A percentile compares a stretch with the other conserved stretches of the same genome.
phyloP scores from a whole-genome alignment of 345 rosid species.

The Salix viminalis region DNA sequence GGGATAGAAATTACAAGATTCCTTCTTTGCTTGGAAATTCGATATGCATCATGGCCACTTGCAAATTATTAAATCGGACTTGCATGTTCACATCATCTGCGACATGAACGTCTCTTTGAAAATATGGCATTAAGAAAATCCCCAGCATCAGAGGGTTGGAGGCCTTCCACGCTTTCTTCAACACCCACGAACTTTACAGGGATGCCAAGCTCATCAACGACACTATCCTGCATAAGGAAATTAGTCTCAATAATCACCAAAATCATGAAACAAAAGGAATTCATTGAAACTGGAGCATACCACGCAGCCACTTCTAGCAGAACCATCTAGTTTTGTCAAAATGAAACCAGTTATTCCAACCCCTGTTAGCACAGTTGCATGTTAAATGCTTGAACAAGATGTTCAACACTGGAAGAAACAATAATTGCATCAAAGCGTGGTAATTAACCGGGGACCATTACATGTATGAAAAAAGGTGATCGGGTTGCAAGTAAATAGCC shows the following conservation, averaged over 20 bases:
- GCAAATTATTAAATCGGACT: too few species aligned
- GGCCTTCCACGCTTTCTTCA: slow-evolving; percentile 88
- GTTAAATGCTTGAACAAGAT: neutral
- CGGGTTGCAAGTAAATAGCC: neutral
- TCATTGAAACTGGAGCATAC: slow-evolving; percentile 27
- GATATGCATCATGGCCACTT: too few species aligned
- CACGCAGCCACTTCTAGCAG: slow-evolving; percentile 99
- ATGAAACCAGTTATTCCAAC: slow-evolving; percentile 87
- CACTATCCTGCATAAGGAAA: slow-evolving; percentile 65
- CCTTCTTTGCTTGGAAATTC: neutral
- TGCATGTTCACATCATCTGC: too few species aligned
- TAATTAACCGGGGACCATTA: neutral
- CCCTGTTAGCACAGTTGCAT: slow-evolving; percentile 33
- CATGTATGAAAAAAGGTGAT: neutral
- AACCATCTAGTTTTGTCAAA: slow-evolving; percentile 92
- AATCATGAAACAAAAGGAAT: neutral
- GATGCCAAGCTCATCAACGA: slow-evolving; percentile 89
- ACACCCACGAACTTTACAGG: slow-evolving; percentile 94
- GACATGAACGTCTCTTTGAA: too few species aligned
- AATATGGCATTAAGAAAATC: slow-evolving; percentile 82
- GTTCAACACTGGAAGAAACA: neutral
- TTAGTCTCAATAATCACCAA: neutral
- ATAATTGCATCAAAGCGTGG: neutral
- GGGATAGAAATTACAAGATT: neutral
- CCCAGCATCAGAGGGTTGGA: slow-evolving; percentile 90